Conservation (phyloP, 768 basidiomycete genomes). For the Hericium coralloides region DNA sequence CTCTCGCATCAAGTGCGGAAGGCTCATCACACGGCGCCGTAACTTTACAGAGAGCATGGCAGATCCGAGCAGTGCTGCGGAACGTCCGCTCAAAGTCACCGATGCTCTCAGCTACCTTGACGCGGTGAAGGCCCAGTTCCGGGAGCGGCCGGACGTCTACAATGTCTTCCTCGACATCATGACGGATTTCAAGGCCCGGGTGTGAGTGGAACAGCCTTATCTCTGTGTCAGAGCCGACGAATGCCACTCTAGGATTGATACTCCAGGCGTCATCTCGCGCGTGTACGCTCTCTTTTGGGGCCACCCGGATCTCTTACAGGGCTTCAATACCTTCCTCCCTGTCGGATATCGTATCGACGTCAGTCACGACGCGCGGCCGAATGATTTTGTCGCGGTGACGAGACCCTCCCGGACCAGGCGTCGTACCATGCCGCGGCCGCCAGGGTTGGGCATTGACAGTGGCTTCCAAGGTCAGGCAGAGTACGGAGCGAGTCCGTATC, state of each 20-base stretch:
- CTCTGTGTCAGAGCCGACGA: not conserved
- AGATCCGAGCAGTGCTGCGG: constrained; percentile 10
- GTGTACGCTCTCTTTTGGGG: constrained; percentile 90
- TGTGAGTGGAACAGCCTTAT: constrained; percentile 26
- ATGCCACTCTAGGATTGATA: constrained; percentile 67
- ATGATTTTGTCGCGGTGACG: constrained; percentile 65
- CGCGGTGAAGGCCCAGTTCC: constrained; percentile 53
- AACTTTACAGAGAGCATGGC: not conserved
- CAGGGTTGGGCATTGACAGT: constrained; percentile 4
- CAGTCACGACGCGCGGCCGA: constrained; percentile 51
- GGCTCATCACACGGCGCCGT: not conserved
- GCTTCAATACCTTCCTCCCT: constrained; percentile 97
- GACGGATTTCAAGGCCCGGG: constrained; percentile 68
- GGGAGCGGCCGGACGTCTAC: constrained; percentile 52
- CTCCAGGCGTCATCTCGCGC: constrained; percentile 92
- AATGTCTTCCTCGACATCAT: constrained; percentile 59
- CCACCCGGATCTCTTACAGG: constrained; percentile 86
- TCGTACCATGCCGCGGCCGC: constrained; percentile 18
- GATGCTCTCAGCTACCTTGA: constrained; percentile 58
- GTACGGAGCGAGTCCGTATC: constrained; percentile 1
- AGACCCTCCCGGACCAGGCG: constrained; percentile 57
- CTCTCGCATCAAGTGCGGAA: no score
- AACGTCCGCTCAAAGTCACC: constrained; percentile 48
- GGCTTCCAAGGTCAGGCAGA: not conserved
- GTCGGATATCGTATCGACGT: constrained; percentile 91